Evolutionary conservation across 208 protist species (phyloP), one percentile per base, ranked within the genome.

Genomic region (Crithidia sp.): DNA sequence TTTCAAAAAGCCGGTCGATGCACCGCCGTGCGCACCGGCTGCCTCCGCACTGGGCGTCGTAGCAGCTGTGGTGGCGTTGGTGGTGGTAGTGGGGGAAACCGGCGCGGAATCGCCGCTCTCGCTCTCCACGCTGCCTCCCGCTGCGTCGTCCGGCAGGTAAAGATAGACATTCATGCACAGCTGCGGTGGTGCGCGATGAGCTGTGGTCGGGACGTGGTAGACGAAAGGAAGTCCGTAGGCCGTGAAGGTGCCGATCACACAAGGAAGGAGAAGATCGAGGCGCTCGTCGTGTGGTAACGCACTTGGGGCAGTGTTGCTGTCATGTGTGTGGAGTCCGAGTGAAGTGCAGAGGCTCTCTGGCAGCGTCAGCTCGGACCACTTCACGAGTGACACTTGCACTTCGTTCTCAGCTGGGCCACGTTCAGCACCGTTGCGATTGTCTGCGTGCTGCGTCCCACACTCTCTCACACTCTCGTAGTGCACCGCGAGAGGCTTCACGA

Each of bases 401-500:
- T 28, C 28, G 28, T 28, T 28, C 28, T 28, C 28, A 28, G 28
- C 28, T 28, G 28, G 28, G 28, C 28, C 28, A 28, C 28, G 28
- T 28, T 28, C 28, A 28, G 28, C 28, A 28, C 28, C 28, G 28
- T 1, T 2, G 12, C 7, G 0, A 56, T 56, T 16, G 12, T 56
- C 52, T 19, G 7, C 16, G 52, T 28, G 16, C 16, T 56, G 16
- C 16, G 52, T 14, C 6, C 52, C 45, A 13, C 45, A 49, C 45
- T 14, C 12, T 49, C 45, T 28, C 12, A 55, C 8, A 19, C 14
- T 17, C 14, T 57, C 52, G n/a, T 50, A 45, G 6, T 52, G 60
- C 16, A 89, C 68, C 60, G 79, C 53, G 74, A 92, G 76, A 41
- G 79, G 78, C 74, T 92, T 92, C 37, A 92, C 40, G 5, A 85